Percentiles rank a stretch among this genome's conserved stretches.
Evolutionary conservation across 768 basidiomycete species (phyloP).

Genomic region (Boletellus sp.): DNA sequence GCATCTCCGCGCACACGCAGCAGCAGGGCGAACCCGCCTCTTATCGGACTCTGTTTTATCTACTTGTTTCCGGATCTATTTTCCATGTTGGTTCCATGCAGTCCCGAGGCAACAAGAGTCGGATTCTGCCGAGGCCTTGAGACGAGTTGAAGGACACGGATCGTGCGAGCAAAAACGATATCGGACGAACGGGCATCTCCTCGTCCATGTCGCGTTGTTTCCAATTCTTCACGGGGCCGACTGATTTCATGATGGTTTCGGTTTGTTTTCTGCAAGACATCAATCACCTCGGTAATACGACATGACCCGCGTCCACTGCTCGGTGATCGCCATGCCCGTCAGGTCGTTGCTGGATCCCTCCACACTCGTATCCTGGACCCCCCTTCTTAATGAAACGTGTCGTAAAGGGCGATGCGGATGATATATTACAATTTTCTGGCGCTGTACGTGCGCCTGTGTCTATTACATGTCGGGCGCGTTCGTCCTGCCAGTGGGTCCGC

Average conservation of each 20-base stretch:
- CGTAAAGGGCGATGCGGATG: too few relatives aligned
- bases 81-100: conserved; percentile 4
- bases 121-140: conserved; percentile 1
- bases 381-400: too few relatives aligned
- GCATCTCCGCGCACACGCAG: conserved; percentile 13
- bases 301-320: not conserved
- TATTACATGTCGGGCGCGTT: too few relatives aligned
- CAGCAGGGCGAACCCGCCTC: conserved; percentile 3
- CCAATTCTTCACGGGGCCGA: not conserved
- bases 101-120: not conserved
- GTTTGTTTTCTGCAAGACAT: not conserved
- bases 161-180: not conserved
- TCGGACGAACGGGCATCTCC: conserved; percentile 7
- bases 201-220: not conserved
- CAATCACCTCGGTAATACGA: not conserved
- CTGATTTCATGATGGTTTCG: not conserved
- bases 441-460: too few relatives aligned
- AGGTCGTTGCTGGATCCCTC: too few relatives aligned
- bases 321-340: not conserved
- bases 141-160: too few relatives aligned
- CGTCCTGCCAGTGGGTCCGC: too few relatives aligned
- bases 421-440: too few relatives aligned
- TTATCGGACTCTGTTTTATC: not conserved
- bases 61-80: conserved; percentile 8
- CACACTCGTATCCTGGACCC: too few relatives aligned